Evolutionary conservation across 352 stramenopile genomes (phyloP), one percentile per base, ranked within the genome.

Genomic region (Phytophthora podocarpi): DNA sequence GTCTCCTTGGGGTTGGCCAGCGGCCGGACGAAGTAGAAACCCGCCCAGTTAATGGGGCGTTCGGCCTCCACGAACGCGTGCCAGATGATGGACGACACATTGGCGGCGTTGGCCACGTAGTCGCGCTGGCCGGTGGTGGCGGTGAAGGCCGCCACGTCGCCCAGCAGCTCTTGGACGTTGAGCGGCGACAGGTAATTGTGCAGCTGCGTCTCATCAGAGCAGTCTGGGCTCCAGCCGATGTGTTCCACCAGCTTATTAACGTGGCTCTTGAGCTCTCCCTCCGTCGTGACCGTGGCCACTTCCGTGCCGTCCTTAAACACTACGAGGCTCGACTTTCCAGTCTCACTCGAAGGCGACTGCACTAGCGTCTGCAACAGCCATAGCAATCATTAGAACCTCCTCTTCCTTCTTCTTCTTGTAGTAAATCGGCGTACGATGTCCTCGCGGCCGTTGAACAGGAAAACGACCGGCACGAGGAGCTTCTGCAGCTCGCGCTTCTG

Each of bases 71-170:
- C 51, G 57, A 95, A 93, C 16, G 85, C 85, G 49, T 91, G 78
- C 85, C 85, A 95, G 69, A 93, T 85, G 52, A 91, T 89, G 13
- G 85, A 75, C 24, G 85, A 79, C 12, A 91, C 83, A 59, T 95
- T 95, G 47, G 85, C 81, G 30, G 81, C 72, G 58, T 95, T 95
- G 35, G 85, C 80, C 24, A 93, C 70, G 67, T 86, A 89, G 69
- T 95, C 85, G 39, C 77, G 79, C 71, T 95, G 82, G 8, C 64
- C 75, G 2, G 68, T 65, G 23, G 75, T 78, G 67, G 41, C 45
- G 5, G 79, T 91, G 71, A 87, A 89, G 15, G 77, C 79, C 37
- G 80, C 74, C 21, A 91, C 71, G 27, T 91, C 80, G 4, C 53
- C 47, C 18, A 90, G 53, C 21, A 93, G 47, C 42, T 90, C 81